Evolutionary conservation across 129 eudicot species (phyloP).

Genomic region (Kitagawia praeruptora): DNA sequence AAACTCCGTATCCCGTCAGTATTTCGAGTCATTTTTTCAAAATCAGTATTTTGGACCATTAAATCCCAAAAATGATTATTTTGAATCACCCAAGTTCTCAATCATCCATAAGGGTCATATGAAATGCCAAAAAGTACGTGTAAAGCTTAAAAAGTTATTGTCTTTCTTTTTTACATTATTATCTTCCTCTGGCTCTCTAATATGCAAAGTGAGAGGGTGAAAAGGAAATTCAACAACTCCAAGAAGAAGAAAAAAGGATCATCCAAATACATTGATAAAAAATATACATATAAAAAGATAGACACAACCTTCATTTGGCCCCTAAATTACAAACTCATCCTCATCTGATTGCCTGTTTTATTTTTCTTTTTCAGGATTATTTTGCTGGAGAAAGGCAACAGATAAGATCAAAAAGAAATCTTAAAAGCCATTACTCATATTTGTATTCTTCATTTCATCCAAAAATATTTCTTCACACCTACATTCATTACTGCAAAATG

Average conservation of each 20-base stretch:
- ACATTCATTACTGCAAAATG: constrained; percentile 80
- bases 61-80: too few relatives aligned
- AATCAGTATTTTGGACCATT: too few relatives aligned
- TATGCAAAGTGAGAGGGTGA: neutral
- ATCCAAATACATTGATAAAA: neutral
- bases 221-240: neutral
- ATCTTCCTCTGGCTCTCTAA: neutral
- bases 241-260: neutral
- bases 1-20: too few relatives aligned
- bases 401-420: neutral
- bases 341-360: neutral
- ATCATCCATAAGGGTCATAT: neutral
- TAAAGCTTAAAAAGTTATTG: neutral
- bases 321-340: neutral
- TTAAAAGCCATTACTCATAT: constrained; percentile 14
- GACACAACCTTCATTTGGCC: neutral
- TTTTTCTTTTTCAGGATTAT: neutral
- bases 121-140: constrained; percentile 1
- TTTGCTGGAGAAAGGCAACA: neutral
- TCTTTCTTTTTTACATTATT: constrained; percentile 10
- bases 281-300: neutral
- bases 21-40: too few relatives aligned
- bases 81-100: too few relatives aligned
- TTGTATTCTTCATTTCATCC: constrained; percentile 36
- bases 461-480: constrained; percentile 60